Conservation (phyloP, 176 grass and related monocot genomes). For the Paspalum notatum region DNA sequence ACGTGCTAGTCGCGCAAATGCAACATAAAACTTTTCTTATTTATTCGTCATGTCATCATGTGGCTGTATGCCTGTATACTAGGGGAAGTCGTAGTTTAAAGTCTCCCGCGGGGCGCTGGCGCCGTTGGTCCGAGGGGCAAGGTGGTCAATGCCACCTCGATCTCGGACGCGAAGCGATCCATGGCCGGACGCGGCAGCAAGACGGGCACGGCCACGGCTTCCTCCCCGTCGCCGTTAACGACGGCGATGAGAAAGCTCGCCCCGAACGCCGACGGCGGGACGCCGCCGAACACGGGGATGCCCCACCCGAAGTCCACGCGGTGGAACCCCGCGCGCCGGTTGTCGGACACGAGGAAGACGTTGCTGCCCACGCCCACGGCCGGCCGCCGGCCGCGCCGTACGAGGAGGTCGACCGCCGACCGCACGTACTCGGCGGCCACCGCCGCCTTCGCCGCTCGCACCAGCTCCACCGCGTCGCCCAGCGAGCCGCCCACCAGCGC, state of each 20-base stretch:
- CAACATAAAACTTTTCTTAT: neutral
- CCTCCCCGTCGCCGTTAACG: neutral
- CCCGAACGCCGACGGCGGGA: neutral
- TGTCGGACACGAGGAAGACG: constrained; percentile 39
- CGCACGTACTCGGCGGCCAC: constrained; percentile 48
- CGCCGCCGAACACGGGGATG: constrained; percentile 41
- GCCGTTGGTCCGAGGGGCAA: neutral
- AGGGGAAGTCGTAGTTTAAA: neutral
- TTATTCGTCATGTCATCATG: too few species aligned
- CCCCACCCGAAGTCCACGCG: constrained; percentile 54
- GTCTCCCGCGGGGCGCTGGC: neutral
- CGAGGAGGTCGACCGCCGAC: constrained; percentile 35
- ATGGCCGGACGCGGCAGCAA: constrained; percentile 39
- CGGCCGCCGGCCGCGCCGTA: constrained; percentile 20
- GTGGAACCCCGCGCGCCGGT: constrained; percentile 46
- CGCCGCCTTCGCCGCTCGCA: constrained; percentile 32
- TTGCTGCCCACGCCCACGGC: constrained; percentile 1
- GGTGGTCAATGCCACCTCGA: constrained; percentile 21
- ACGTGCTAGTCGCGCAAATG: neutral
- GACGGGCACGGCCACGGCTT: constrained; percentile 29
- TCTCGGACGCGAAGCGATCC: constrained; percentile 41
- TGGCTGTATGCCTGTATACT: too few species aligned
- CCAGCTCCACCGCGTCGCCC: constrained; percentile 29
- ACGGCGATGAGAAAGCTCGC: constrained; percentile 1
- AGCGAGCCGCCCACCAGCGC: constrained; percentile 1